Evolutionary conservation across 2,329 filamentous ascomycete genomes (phyloP).

Genomic region (Penicillium psychrosexuale): DNA sequence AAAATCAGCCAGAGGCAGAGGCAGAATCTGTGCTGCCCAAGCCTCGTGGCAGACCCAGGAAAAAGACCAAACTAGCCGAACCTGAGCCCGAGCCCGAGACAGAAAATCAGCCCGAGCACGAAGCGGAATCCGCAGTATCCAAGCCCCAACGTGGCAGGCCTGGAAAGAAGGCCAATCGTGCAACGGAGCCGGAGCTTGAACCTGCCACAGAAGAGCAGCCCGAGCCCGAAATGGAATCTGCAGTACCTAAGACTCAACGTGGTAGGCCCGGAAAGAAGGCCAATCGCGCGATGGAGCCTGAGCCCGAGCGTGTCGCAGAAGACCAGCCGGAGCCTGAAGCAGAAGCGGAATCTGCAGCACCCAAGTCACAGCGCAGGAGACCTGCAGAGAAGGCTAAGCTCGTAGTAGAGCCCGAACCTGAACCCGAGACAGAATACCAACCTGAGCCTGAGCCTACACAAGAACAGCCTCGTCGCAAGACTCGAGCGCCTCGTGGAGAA

Average conservation of each 20-base stretch:
- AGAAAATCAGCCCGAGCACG: too few relatives aligned
- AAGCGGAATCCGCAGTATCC: slow-evolving; percentile 1
- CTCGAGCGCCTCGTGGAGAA: slow-evolving; percentile 33
- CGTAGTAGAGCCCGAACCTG: slow-evolving; percentile 6
- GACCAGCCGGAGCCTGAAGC: background rate
- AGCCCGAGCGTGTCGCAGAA: slow-evolving; percentile 1
- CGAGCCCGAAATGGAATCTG: slow-evolving; percentile 1
- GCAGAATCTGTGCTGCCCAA: slow-evolving; percentile 2
- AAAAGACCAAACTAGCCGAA: slow-evolving; percentile 6
- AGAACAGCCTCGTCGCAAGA: slow-evolving; percentile 21
- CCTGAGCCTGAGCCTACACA: slow-evolving; percentile 1
- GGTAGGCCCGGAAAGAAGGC: slow-evolving; percentile 6
- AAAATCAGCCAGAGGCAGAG: background rate
- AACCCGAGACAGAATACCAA: slow-evolving; percentile 1
- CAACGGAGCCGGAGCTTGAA: slow-evolving; percentile 3
- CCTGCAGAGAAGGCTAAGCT: slow-evolving; percentile 8
- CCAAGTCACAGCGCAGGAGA: slow-evolving; percentile 3
- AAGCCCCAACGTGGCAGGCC: slow-evolving; percentile 3
- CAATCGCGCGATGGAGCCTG: background rate
- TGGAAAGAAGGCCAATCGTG: slow-evolving; percentile 5
- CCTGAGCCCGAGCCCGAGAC: slow-evolving; percentile 7
- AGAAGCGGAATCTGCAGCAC: slow-evolving; percentile 3
- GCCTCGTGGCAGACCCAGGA: slow-evolving; percentile 2
- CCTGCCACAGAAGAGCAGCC: background rate
- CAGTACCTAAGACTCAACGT: slow-evolving; percentile 1